Base-by-base conservation (phyloP, 768 basidiomycete genomes). In the Lyophyllum semitale region DNA sequence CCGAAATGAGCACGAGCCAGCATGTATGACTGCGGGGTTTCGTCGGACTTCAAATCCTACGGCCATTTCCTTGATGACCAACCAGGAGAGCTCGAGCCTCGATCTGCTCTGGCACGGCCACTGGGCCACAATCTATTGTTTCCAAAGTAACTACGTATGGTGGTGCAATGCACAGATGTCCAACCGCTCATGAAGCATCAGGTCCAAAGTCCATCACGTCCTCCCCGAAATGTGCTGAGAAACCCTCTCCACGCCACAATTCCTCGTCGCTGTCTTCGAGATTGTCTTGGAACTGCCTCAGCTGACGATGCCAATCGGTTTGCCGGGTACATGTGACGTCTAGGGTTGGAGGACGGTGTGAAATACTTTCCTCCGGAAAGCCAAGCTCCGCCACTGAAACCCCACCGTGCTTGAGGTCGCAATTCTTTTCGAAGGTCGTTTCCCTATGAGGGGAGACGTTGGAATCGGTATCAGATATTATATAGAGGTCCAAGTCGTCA, bases 21-120 rank as follows among this genome's bases (percentile, higher is more conserved):
- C 46, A 35, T 47, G 40, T 54, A 58, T 64, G 65, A 51, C 51
- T 58, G 72, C 70, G 69, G 63, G 60, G 62, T 66, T 67, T 59
- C 45, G 53, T 61, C 72, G 70, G 70, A 68, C 65, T 62, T 61
- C 20, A 18, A 66, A 67, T 51, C 41, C 5, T 29, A 42, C 56
- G 56, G 59, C 48, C 41, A 56, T 46, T 54, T 45, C 59, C 59
- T 51, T 47, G 51, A 22, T 53, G 22, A 53, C 18, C 29, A n/a
- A n/a, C n/a, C n/a, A n/a, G n/a, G n/a, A 4, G 12, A 2, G 4
- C 5, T 38, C n/a, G n/a, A 38, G 17, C n/a, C 17, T 38, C n/a
- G n/a, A n/a, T n/a, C n/a, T n/a, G n/a, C n/a, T n/a, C n/a, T n/a
- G n/a, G n/a, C n/a, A n/a, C n/a, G n/a, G n/a, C n/a, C n/a, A n/a